Base-by-base conservation (phyloP, 176 grass and related monocot species). In the Oryza brachyantha region DNA sequence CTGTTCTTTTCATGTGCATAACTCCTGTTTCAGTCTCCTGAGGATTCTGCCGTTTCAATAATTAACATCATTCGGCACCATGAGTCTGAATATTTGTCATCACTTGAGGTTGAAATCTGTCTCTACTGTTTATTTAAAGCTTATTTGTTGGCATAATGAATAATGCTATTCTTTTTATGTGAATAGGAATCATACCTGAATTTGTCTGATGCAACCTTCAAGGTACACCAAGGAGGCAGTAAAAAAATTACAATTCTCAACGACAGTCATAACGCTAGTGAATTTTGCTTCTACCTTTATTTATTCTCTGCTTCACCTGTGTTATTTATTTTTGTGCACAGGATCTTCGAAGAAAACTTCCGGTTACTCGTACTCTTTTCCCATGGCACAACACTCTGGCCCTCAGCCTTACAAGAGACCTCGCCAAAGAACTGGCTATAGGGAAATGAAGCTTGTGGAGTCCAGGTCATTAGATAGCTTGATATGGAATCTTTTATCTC, bases 321-420 rank as follows among this genome's bases (percentile, higher is more conserved):
- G 58, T 27, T 16, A 11, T 41, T 22, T 13, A 58, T 82, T 46
- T 78, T 41, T 64, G 16, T 19, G 13, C 31, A 68, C 86, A 99
- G 96, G 96, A 99, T 86, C 88, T 99, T 68, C 84, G 96, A 29
- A 93, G 96, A 68, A 99, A 95, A 83, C 96, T 99, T 86, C 96
- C 96, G 22, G 86, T 99, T 29, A 99, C 92, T 11, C 88, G 96
- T 34, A 99, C 92, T 41, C 90, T 95, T 54, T 99, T 95, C 83
- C 96, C 92, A 61, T 99, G 96, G 96, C 88, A 99, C 28, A 99
- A 91, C 71, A 95, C 96, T 3, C 66, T 82, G 45, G 92, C 91
- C 35, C 78, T 99, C 75, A 95, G 81, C 61, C 85, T 95, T 28
- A 95, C 81, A 8, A 78, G 90, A 81, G 96, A 99, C 59, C 88